phyloP scores from a whole-genome alignment of 2,329 filamentous ascomycete species.

The Botrytis galanthina region DNA sequence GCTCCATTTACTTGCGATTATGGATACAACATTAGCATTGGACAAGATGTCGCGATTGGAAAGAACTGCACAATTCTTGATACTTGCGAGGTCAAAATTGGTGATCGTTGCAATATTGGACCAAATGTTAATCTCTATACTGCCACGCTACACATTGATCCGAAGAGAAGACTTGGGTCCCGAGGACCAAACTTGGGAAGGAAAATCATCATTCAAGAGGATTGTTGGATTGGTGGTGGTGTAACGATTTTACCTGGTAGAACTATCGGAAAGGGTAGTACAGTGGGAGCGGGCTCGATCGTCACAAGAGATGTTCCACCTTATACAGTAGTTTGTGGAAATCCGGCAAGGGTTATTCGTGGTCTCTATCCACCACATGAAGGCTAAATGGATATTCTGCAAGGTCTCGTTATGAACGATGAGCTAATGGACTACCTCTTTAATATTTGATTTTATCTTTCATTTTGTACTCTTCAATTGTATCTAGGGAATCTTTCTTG shows the following conservation, averaged over 20 bases:
- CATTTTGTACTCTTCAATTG: not conserved
- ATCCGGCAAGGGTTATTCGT: conserved; percentile 38
- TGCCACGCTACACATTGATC: conserved; percentile 68
- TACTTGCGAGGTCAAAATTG: conserved; percentile 78
- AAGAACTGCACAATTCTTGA: conserved; percentile 84
- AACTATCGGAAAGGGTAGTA: conserved; percentile 52
- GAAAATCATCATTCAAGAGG: conserved; percentile 71
- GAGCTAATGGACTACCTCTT: not conserved
- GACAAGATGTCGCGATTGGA: conserved; percentile 79
- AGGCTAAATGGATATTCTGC: not conserved
- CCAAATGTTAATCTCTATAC: conserved; percentile 86
- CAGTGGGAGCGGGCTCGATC: conserved; percentile 53
- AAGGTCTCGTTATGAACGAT: not conserved
- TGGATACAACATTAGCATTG: conserved; percentile 90
- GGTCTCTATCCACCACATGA: conserved; percentile 31
- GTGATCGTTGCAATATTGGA: conserved; percentile 72
- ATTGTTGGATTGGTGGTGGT: conserved; percentile 63
- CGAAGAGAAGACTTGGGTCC: conserved; percentile 69
- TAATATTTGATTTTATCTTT: not conserved
- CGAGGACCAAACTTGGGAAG: conserved; percentile 69
- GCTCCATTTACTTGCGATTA: conserved; percentile 92
- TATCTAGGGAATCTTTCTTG: conserved; percentile 1
- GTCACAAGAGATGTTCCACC: conserved; percentile 47
- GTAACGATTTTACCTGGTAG: conserved; percentile 59
- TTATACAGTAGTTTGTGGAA: conserved; percentile 39